These are phyloP conservation scores for Globisporangium acanthophoron DNA, from an alignment of 352 stramenopile species.

Conservation along the genomic window DNA sequence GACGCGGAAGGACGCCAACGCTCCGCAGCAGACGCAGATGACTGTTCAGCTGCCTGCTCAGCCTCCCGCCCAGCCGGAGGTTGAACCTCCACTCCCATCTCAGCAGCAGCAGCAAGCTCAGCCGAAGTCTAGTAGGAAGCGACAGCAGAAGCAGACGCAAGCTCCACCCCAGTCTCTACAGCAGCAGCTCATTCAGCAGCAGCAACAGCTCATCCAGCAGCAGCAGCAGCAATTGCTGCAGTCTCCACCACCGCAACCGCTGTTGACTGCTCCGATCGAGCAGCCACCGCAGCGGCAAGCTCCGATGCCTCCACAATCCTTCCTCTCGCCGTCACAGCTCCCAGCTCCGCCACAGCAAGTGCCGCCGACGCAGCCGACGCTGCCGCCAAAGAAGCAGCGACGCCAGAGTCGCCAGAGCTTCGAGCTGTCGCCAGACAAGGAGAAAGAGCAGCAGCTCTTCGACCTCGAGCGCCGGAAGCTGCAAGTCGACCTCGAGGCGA, in stretches of 20 bases:
- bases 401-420: constrained; percentile 2
- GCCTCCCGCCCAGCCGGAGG: background rate
- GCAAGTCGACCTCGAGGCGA: constrained; percentile 43
- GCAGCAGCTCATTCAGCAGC: background rate
- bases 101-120: no score
- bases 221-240: constrained; percentile 2
- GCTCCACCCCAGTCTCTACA: background rate
- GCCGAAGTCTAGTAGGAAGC: background rate
- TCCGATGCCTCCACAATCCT: background rate
- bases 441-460: constrained; percentile 37
- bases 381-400: background rate
- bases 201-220: background rate
- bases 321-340: background rate
- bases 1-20: background rate
- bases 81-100: background rate
- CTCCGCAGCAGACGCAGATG: background rate
- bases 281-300: background rate
- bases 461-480: constrained; percentile 43
- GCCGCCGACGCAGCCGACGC: background rate
- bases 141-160: background rate
- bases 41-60: no score
- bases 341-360: no score
- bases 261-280: background rate
- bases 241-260: background rate
- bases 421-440: constrained; percentile 20